These are phyloP conservation scores for Lodderomyces jiufengensis DNA, from an alignment of 1,139 yeast genomes.

Conservation along the genomic window DNA sequence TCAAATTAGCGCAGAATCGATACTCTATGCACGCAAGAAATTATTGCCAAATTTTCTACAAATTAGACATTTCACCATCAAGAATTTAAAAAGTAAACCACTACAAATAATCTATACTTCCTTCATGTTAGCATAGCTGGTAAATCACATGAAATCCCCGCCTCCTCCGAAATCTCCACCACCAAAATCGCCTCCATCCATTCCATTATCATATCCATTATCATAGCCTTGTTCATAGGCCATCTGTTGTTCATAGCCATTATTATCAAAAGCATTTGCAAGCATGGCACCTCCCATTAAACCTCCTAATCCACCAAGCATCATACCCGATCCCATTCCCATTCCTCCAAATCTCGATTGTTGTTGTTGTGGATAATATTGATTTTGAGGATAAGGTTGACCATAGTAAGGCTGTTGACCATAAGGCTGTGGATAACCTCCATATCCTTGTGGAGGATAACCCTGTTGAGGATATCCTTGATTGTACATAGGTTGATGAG, in stretches of 20 bases:
- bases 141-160: too few relatives aligned
- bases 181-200: slow-evolving; percentile 24
- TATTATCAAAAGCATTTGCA: slow-evolving; percentile 28
- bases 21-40: too few relatives aligned
- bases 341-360: slow-evolving; percentile 16
- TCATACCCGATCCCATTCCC: slow-evolving; percentile 41
- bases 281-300: slow-evolving; percentile 55
- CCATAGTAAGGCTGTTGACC: slow-evolving; percentile 15
- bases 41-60: too few relatives aligned
- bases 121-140: too few relatives aligned
- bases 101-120: too few relatives aligned
- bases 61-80: too few relatives aligned
- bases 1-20: too few relatives aligned
- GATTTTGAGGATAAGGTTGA: slow-evolving; percentile 18
- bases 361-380: slow-evolving; percentile 16
- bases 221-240: slow-evolving; percentile 33
- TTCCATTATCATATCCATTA: slow-evolving; percentile 27
- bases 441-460: slow-evolving; percentile 22
- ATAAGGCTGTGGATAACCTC: slow-evolving; percentile 16
- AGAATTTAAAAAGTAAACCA: too few relatives aligned
- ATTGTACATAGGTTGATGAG: slow-evolving; percentile 5
- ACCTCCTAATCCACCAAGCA: slow-evolving; percentile 81
- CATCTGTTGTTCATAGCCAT: slow-evolving; percentile 22
- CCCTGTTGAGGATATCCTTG: slow-evolving; percentile 14
- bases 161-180: slow-evolving; percentile 22